A percentile compares a stretch with the other conserved stretches of the same genome.
Conservation (phyloP, 2,329 filamentous ascomycete species). For the Septoria petroselini region DNA sequence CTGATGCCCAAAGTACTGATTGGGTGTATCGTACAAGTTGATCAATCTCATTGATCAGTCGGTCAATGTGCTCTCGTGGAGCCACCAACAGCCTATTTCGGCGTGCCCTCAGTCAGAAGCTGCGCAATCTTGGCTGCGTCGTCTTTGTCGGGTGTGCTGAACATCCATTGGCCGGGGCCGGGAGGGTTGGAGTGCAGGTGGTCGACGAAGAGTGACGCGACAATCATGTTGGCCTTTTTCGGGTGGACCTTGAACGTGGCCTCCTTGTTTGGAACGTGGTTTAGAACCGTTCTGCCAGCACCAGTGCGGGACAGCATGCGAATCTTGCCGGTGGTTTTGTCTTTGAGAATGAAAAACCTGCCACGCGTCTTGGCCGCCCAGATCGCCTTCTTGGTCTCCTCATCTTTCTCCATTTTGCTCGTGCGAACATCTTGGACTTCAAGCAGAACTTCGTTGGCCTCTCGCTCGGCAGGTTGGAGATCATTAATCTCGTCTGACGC, state of each 20-base stretch:
- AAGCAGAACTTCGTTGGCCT: conserved; percentile 67
- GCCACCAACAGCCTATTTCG: conserved; percentile 1
- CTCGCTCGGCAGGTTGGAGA: conserved; percentile 57
- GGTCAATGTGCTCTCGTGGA: background rate
- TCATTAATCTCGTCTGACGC: conserved; percentile 66
- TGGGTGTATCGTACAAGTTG: conserved; percentile 9
- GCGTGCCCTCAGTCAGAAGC: conserved; percentile 19
- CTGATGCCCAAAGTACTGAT: background rate
- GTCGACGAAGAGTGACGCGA: conserved; percentile 22
- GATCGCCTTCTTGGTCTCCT: conserved; percentile 53
- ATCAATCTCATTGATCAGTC: conserved; percentile 5
- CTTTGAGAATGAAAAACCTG: conserved; percentile 66
- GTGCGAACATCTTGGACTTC: conserved; percentile 67
- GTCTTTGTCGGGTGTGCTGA: conserved; percentile 13
- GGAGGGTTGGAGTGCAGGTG: conserved; percentile 22
- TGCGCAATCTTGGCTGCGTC: conserved; percentile 18
- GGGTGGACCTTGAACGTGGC: conserved; percentile 21
- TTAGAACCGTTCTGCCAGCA: conserved; percentile 20
- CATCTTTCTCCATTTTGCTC: conserved; percentile 56
- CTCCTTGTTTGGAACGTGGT: conserved; percentile 22
- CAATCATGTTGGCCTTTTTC: conserved; percentile 24
- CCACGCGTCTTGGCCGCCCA: conserved; percentile 73
- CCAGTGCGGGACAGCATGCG: conserved; percentile 67
- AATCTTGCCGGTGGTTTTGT: conserved; percentile 65
- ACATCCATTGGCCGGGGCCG: conserved; percentile 17